phyloP scores from a whole-genome alignment of 2,329 filamentous ascomycete genomes.

The Cryphonectria nitschkei region DNA sequence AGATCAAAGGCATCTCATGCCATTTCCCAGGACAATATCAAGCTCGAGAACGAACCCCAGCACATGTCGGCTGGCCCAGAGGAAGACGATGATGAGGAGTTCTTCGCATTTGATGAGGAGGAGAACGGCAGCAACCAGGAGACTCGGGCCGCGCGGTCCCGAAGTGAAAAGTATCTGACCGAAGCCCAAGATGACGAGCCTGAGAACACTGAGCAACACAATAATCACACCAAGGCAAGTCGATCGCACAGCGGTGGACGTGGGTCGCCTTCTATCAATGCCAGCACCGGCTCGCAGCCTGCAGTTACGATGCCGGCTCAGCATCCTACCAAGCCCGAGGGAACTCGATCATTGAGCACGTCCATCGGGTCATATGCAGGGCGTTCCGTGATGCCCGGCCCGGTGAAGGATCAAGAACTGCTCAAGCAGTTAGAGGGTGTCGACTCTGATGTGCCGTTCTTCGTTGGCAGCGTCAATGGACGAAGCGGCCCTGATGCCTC shows the following conservation, averaged over 20 bases:
- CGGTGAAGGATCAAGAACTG: slow-evolving; percentile 24
- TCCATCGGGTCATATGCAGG: slow-evolving; percentile 47
- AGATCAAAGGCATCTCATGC: slow-evolving; percentile 15
- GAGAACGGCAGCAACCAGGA: background rate
- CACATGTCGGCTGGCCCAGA: slow-evolving; percentile 13
- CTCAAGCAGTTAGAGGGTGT: slow-evolving; percentile 41
- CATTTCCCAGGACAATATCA: background rate
- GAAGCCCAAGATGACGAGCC: slow-evolving; percentile 8
- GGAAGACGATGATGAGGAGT: slow-evolving; percentile 19
- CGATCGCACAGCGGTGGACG: background rate
- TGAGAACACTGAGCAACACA: background rate
- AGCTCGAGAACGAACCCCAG: background rate
- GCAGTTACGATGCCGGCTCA: slow-evolving; percentile 19
- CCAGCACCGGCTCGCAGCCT: slow-evolving; percentile 8
- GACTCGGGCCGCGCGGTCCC: slow-evolving; percentile 11
- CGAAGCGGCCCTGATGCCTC: slow-evolving; percentile 35
- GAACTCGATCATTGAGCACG: slow-evolving; percentile 27
- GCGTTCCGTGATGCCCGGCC: slow-evolving; percentile 37
- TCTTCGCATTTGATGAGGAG: slow-evolving; percentile 23
- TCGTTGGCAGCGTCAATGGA: slow-evolving; percentile 47
- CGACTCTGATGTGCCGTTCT: slow-evolving; percentile 41
- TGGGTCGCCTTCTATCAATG: slow-evolving; percentile 17
- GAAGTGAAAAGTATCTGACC: slow-evolving; percentile 20
- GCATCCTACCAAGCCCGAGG: slow-evolving; percentile 20
- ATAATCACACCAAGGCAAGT: background rate